Evolutionary conservation across 768 basidiomycete genomes (phyloP), one percentile per base, ranked within the genome.

Genomic region (Glaciozyma martinii): DNA sequence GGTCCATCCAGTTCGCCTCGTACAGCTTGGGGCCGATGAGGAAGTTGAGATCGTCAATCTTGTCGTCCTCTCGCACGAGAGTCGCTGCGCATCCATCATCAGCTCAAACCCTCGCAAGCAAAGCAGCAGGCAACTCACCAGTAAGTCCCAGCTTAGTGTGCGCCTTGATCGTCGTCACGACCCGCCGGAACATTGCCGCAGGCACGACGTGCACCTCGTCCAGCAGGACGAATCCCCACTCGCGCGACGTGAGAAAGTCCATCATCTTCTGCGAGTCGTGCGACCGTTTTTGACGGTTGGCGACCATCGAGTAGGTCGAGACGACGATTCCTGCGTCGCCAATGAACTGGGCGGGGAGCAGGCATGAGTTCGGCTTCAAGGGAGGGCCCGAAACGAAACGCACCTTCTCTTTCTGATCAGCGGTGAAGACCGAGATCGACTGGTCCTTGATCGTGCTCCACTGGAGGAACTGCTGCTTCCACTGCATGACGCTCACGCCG

Each of bases 1-100:
- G 84, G 77, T 99, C 95, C 94, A 99, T 98, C 95, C 95, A 99
- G 76, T 99, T 99, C 7, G 95, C 95, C 78, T 99, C 95, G 75
- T 99, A 99, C 37, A 99, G 82, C 78, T 99, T 99, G 15, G 95
- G 95, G 10, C 95, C 95, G 76, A 99, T 98, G 86, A 98, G 89
- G 74, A 98, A 99, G 75, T 98, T 98, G 62, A 99, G 80, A 78
- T 99, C 95, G 21, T 88, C 87, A 74, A 99, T 98, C 79, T 97
- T 97, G 77, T 99, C 95, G 74, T 99, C 95, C 78, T 99, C 95
- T 65, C 95, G 88, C 30, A 99, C 95, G 49, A 99, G 85, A 4
- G 95, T 99, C 5, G 95, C 95, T 94, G 74, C 19, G n/a, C 23
- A 47, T 33, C 32, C 47, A 56, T 15, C 16, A 44, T 49, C 10